Evolutionary conservation across 2,329 filamentous ascomycete species (phyloP).

Genomic region (Arthrobotrys pseudoclavata): DNA sequence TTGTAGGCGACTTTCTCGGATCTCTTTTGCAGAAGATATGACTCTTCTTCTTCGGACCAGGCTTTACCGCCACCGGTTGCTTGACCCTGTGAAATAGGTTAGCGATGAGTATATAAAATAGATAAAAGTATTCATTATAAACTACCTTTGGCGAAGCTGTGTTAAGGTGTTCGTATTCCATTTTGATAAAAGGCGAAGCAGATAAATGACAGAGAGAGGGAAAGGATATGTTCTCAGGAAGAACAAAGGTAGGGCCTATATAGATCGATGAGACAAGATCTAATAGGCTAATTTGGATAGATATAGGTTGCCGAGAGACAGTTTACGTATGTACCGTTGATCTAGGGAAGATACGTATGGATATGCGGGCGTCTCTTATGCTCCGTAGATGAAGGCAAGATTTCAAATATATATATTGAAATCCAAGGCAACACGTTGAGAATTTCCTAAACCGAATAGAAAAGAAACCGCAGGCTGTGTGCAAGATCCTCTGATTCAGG

Average conservation of each 20-base stretch:
- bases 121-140: background rate
- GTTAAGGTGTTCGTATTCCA: conserved; percentile 55
- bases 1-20: conserved; percentile 92
- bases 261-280: conserved; percentile 32
- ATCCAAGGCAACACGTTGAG: conserved; percentile 41
- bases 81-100: conserved; percentile 60
- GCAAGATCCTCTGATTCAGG: conserved; percentile 50
- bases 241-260: conserved; percentile 37
- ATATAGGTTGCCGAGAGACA: conserved; percentile 43
- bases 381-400: conserved; percentile 44
- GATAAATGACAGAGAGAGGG: background rate
- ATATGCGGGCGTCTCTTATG: conserved; percentile 52
- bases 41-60: conserved; percentile 90
- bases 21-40: conserved; percentile 85
- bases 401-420: conserved; percentile 42
- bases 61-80: conserved; percentile 78
- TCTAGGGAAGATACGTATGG: conserved; percentile 39
- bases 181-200: conserved; percentile 20
- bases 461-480: conserved; percentile 43
- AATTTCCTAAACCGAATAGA: conserved; percentile 47
- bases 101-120: conserved; percentile 14
- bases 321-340: conserved; percentile 48
- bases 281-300: conserved; percentile 32
- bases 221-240: conserved; percentile 21
- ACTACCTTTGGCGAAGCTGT: conserved; percentile 48